A percentile compares a stretch with the other conserved stretches of the same genome.
phyloP scores from a whole-genome alignment of 1,139 yeast genomes.

The Hansenula sp. region DNA sequence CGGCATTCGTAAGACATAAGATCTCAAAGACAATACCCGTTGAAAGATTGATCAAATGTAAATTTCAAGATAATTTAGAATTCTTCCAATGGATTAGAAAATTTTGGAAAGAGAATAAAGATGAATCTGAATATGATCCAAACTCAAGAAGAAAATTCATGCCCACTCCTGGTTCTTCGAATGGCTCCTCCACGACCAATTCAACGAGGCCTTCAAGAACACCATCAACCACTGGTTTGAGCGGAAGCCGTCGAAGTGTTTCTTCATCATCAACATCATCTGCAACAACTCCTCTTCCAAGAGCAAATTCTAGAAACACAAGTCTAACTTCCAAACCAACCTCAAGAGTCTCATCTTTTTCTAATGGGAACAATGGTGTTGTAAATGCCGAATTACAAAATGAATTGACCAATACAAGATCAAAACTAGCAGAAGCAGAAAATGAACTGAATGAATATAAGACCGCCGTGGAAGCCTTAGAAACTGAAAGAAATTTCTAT shows the following conservation, averaged over 20 bases:
- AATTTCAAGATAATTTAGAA: conserved; percentile 91
- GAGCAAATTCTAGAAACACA: conserved; percentile 3
- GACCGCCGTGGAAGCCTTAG: conserved; percentile 54
- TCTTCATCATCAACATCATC: conserved; percentile 13
- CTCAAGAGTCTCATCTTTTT: conserved; percentile 21
- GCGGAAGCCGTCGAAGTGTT: conserved; percentile 7
- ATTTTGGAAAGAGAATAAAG: conserved; percentile 75
- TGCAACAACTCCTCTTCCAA: conserved; percentile 4
- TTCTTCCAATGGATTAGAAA: conserved; percentile 88
- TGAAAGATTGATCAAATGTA: conserved; percentile 77
- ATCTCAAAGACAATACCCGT: conserved; percentile 79
- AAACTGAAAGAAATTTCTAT: conserved; percentile 82
- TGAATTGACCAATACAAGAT: conserved; percentile 30
- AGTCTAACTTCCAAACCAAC: conserved; percentile 15
- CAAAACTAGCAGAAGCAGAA: conserved; percentile 37
- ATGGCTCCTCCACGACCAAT: conserved; percentile 1
- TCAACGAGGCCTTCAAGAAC: conserved; percentile 6
- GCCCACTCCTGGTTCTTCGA: conserved; percentile 19
- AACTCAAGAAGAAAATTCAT: conserved; percentile 43
- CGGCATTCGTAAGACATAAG: conserved; percentile 64
- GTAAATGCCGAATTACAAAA: conserved; percentile 25
- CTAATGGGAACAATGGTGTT: conserved; percentile 5
- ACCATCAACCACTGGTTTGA: conserved; percentile 2
- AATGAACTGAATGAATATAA: conserved; percentile 52
- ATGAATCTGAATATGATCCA: conserved; percentile 71